Conservation (phyloP, 2,329 filamentous ascomycete species). For the Claviceps lovelessii region DNA sequence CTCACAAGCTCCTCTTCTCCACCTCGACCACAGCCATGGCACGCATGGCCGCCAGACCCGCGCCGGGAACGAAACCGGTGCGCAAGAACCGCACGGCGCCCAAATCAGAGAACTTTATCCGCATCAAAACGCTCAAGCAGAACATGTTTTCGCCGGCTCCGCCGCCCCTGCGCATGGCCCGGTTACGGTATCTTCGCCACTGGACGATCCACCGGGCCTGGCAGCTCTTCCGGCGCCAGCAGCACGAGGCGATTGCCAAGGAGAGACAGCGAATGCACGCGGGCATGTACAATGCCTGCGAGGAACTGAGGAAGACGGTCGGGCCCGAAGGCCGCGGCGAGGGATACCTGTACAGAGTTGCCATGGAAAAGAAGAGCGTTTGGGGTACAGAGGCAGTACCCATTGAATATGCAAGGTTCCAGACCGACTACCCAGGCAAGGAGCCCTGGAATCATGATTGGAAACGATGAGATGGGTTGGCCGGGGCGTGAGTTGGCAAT, state of each 20-base stretch:
- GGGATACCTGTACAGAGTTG: constrained; percentile 68
- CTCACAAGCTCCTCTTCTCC: constrained; percentile 16
- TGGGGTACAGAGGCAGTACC: constrained; percentile 61
- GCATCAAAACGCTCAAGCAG: constrained; percentile 29
- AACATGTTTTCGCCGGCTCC: constrained; percentile 38
- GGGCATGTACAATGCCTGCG: constrained; percentile 71
- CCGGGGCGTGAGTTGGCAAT: not conserved
- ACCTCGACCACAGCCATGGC: constrained; percentile 19
- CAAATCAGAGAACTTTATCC: constrained; percentile 26
- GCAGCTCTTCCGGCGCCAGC: constrained; percentile 62
- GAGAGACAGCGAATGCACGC: constrained; percentile 70
- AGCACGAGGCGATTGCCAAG: constrained; percentile 46
- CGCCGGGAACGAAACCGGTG: constrained; percentile 12
- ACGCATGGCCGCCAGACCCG: constrained; percentile 15
- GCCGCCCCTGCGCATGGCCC: constrained; percentile 71
- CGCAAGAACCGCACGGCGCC: constrained; percentile 14
- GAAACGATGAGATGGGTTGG: constrained; percentile 43
- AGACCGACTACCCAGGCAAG: constrained; percentile 68
- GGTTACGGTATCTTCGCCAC: constrained; percentile 77
- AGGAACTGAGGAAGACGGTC: constrained; percentile 55
- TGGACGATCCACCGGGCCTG: constrained; percentile 99
- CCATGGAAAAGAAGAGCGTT: constrained; percentile 81
- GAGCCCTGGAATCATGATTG: constrained; percentile 89
- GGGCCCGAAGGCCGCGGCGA: constrained; percentile 43
- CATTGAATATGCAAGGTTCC: constrained; percentile 75